phyloP scores from a whole-genome alignment of 352 stramenopile species.

The Plasmopara viticola region DNA sequence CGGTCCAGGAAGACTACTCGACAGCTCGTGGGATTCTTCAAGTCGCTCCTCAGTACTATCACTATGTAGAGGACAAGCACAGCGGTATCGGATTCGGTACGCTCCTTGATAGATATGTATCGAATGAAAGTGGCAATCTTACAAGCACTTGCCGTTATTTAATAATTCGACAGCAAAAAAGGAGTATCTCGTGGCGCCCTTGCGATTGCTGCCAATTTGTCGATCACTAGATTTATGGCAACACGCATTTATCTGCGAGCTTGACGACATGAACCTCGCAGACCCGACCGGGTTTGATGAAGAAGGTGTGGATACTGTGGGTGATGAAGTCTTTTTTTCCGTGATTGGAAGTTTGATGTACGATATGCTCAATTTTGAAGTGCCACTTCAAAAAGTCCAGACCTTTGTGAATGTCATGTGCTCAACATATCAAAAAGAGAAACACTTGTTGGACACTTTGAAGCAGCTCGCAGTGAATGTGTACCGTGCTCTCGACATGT shows the following conservation, averaged over 20 bases:
- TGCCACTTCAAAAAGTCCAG: constrained; percentile 61
- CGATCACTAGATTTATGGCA: constrained; percentile 81
- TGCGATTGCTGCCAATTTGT: constrained; percentile 63
- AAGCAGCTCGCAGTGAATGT: constrained; percentile 81
- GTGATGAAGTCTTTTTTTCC: constrained; percentile 77
- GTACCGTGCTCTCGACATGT: constrained; percentile 69
- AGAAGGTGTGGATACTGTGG: constrained; percentile 27
- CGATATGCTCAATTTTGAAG: constrained; percentile 81
- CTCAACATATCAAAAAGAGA: constrained; percentile 71
- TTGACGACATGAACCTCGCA: constrained; percentile 43
- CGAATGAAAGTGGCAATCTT: not conserved
- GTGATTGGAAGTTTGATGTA: constrained; percentile 77
- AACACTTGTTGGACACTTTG: constrained; percentile 60
- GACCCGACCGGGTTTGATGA: constrained; percentile 36
- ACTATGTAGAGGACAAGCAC: constrained; percentile 72
- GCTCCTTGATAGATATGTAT: constrained; percentile 6
- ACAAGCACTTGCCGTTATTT: constrained; percentile 7
- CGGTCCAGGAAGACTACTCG: constrained; percentile 72
- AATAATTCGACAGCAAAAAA: constrained; percentile 49
- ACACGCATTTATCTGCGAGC: constrained; percentile 73
- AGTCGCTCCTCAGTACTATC: constrained; percentile 75
- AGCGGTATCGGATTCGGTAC: constrained; percentile 66
- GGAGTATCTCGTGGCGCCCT: constrained; percentile 64
- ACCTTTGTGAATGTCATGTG: constrained; percentile 81
- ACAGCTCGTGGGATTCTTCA: constrained; percentile 74